These are phyloP conservation scores for Malus sieversii DNA, from an alignment of 306 rosid species.

Conservation along the genomic window DNA sequence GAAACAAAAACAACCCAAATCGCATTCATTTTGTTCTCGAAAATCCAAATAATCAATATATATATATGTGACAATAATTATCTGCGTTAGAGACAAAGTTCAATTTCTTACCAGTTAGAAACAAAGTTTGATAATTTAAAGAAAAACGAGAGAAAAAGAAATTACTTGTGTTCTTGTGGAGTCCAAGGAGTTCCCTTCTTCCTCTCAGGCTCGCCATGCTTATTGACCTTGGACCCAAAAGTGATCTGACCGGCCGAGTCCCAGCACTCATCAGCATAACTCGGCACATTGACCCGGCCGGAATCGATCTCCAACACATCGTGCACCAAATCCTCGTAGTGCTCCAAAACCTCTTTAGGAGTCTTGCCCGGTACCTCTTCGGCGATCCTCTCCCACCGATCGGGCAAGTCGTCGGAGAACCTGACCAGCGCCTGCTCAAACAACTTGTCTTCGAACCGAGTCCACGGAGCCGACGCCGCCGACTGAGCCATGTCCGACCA, in stretches of 20 bases:
- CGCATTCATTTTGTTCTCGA: not conserved
- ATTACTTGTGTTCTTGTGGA: slow-evolving; percentile 77
- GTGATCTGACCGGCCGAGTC: slow-evolving; percentile 62
- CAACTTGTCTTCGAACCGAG: slow-evolving; percentile 58
- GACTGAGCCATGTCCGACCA: slow-evolving; percentile 23
- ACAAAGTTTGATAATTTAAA: not conserved
- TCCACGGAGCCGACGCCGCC: slow-evolving; percentile 45
- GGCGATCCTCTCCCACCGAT: slow-evolving; percentile 75
- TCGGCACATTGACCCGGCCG: slow-evolving; percentile 64
- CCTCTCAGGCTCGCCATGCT: slow-evolving; percentile 47
- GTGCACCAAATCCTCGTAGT: slow-evolving; percentile 56
- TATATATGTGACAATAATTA: not conserved
- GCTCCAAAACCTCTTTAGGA: slow-evolving; percentile 39
- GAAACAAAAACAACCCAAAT: not conserved
- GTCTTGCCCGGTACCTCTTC: slow-evolving; percentile 54
- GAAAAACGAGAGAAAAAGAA: not conserved
- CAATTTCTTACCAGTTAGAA: not conserved
- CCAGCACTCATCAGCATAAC: slow-evolving; percentile 60
- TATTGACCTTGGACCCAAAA: slow-evolving; percentile 38
- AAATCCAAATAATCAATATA: not conserved
- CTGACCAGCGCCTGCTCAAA: slow-evolving; percentile 66
- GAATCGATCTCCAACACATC: slow-evolving; percentile 70
- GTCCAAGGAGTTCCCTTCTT: slow-evolving; percentile 93
- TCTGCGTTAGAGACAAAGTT: not conserved
- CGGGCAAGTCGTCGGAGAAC: slow-evolving; percentile 44